These are phyloP conservation scores for Obelidium mucronatum DNA, from an alignment of 192 early-diverging fungal genomes.

Conservation along the genomic window DNA sequence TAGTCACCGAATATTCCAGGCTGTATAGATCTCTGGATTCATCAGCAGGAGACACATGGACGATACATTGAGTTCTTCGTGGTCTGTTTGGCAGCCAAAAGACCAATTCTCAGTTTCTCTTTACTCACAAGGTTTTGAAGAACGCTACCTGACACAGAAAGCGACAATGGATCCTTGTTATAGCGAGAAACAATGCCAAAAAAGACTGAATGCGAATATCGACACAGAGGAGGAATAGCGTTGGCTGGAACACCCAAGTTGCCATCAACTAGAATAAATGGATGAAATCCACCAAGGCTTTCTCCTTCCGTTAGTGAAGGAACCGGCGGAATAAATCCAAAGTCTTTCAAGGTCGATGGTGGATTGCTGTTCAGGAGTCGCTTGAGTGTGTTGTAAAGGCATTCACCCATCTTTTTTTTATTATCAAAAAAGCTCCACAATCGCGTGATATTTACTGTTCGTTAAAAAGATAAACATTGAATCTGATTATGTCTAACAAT, in stretches of 20 bases:
- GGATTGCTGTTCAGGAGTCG: constrained; percentile 1
- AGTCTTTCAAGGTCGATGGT: constrained; percentile 22
- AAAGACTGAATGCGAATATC: constrained; percentile 1
- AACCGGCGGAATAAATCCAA: constrained; percentile 22
- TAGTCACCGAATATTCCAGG: constrained; percentile 27
- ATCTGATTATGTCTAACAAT: too few relatives aligned
- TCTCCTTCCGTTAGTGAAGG: not conserved
- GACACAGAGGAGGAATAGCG: constrained; percentile 1
- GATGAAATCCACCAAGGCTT: not conserved
- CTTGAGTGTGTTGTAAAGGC: not conserved
- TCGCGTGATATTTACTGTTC: too few relatives aligned
- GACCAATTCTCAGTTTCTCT: not conserved
- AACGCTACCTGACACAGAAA: not conserved
- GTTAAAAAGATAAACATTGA: too few relatives aligned
- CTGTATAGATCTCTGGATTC: constrained; percentile 32
- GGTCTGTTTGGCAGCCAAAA: not conserved
- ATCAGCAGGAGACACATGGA: constrained; percentile 8
- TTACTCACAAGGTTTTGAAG: not conserved
- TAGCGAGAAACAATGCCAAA: not conserved
- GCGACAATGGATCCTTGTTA: not conserved
- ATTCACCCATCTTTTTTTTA: not conserved
- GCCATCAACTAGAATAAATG: constrained; percentile 20
- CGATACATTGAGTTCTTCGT: not conserved
- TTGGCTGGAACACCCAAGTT: constrained; percentile 32
- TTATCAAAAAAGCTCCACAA: not conserved